These are phyloP conservation scores for Kuraishia cidri DNA, from an alignment of 805 yeast species.

Conservation along the genomic window DNA sequence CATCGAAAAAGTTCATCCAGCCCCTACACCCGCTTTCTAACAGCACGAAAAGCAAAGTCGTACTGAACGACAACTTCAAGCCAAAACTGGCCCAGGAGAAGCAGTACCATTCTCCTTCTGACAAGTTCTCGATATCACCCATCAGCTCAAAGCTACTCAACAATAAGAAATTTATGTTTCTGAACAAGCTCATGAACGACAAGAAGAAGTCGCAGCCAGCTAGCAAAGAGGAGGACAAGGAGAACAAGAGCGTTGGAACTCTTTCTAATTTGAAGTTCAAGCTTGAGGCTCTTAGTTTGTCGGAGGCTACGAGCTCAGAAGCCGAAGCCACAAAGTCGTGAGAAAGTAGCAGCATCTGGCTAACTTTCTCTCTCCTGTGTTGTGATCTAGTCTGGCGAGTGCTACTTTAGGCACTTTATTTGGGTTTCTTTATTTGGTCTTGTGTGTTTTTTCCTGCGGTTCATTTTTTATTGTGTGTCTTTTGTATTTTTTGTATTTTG, in stretches of 20 bases:
- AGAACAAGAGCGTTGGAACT: neutral
- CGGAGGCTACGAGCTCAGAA: too few relatives aligned
- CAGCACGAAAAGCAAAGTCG: neutral
- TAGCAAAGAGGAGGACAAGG: neutral
- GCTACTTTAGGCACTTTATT: too few relatives aligned
- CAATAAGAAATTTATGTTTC: slow-evolving; percentile 6
- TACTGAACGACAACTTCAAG: neutral
- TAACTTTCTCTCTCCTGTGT: neutral
- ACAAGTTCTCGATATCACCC: slow-evolving; percentile 8
- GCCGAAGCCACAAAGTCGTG: slow-evolving; percentile 1
- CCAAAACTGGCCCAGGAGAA: slow-evolving; percentile 2
- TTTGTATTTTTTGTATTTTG: too few relatives aligned
- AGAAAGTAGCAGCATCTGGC: slow-evolving; percentile 1
- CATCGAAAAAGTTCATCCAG: slow-evolving; percentile 1
- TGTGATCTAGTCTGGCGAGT: too few relatives aligned
- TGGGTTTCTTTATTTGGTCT: too few relatives aligned
- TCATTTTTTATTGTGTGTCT: too few relatives aligned
- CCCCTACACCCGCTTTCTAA: slow-evolving; percentile 2
- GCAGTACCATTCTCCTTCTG: slow-evolving; percentile 9
- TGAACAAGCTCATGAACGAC: slow-evolving; percentile 3
- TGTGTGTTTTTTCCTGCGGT: too few relatives aligned
- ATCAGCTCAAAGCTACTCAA: slow-evolving; percentile 9
- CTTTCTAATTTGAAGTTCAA: slow-evolving; percentile 5
- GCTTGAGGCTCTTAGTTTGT: slow-evolving; percentile 7
- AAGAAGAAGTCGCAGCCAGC: neutral